Evolutionary conservation across 2,329 filamentous ascomycete genomes (phyloP), one percentile per base, ranked within the genome.

Genomic region (Xylariaceae sp.): DNA sequence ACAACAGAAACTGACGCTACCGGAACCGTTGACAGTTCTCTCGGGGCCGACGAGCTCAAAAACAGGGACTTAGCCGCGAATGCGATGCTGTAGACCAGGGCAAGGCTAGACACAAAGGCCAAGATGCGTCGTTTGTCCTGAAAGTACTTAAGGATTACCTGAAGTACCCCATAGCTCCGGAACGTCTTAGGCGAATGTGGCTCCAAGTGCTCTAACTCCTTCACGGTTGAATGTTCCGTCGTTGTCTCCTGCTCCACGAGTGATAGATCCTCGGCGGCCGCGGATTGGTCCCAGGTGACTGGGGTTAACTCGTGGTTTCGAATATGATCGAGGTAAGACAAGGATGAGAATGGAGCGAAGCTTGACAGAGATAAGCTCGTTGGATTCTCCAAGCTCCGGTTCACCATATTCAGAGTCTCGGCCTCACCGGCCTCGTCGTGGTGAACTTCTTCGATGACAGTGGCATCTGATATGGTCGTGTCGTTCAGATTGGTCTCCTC

Each of bases 321-420:
- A 23, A 59, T 24, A 37, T 17, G 28, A 19, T 61, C 58, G 14
- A 56, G 26, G 28, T 58, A 58, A 19, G 58, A 45, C 23, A 58
- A 44, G 28, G 54, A 61, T 21, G 55, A 56, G 21, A 66, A 57
- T 6, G 59, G 50, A 16, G 64, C 49, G 39, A 66, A 57, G 28
- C 55, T 63, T 24, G 67, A 65, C 33, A 70, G 62, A 31, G 69
- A 69, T 37, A 73, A 61, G 54, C 66, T 67, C 17, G 70, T 72
- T 16, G 70, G 71, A 23, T 66, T 67, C 61, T 72, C 69, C 11
- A 73, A 65, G 48, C 70, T 73, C 53, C 64, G 69, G 31, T 70
- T 69, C 19, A 65, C 63, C 43, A 68, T 50, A 16, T 44, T 39
- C 3, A 56, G 60, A 24, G 65, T 62, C 40, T 71, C 67, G 16